Evolutionary conservation across 768 basidiomycete species (phyloP).

Genomic region (Neoboletus magnificus): DNA sequence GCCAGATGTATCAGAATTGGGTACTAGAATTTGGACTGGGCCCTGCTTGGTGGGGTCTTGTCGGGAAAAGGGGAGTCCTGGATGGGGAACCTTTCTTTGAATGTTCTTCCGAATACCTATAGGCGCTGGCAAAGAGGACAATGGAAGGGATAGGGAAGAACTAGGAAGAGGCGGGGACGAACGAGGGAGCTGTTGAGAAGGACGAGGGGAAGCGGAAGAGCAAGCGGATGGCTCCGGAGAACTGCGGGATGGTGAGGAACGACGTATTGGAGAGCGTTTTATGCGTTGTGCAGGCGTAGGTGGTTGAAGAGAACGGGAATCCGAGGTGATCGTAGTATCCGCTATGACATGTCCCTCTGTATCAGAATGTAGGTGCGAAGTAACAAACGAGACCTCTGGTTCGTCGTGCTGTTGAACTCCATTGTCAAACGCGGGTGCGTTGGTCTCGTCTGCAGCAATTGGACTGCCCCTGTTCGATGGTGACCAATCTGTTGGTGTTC

Average conservation of each 20-base stretch:
- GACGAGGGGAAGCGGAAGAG: background rate
- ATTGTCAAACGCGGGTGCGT: background rate
- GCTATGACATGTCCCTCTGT: slow-evolving; percentile 11
- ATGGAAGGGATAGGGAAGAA: slow-evolving; percentile 10
- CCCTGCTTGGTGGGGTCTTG: slow-evolving; percentile 31
- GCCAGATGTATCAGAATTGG: slow-evolving; percentile 53
- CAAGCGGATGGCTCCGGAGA: slow-evolving; percentile 4
- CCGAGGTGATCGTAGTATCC: slow-evolving; percentile 2
- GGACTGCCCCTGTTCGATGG: slow-evolving; percentile 23
- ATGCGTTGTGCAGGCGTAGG: slow-evolving; percentile 31
- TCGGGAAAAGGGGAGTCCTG: slow-evolving; percentile 33
- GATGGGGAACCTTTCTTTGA: slow-evolving; percentile 47
- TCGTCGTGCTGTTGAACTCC: slow-evolving; percentile 1
- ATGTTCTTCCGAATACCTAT: slow-evolving; percentile 25
- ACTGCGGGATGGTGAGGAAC: slow-evolving; percentile 1
- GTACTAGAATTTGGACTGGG: slow-evolving; percentile 46
- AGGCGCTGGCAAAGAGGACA: slow-evolving; percentile 4
- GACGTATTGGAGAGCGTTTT: slow-evolving; percentile 2
- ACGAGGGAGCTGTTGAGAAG: slow-evolving; percentile 1
- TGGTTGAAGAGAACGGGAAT: slow-evolving; percentile 19
- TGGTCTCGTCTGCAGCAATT: background rate
- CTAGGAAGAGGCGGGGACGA: slow-evolving; percentile 15
- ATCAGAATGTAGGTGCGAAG: slow-evolving; percentile 2
- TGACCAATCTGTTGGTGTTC: slow-evolving; percentile 34
- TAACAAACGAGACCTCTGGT: background rate